These are phyloP conservation scores for Speleostelium caveatum DNA, from an alignment of 78 protist genomes.

Conservation along the genomic window DNA sequence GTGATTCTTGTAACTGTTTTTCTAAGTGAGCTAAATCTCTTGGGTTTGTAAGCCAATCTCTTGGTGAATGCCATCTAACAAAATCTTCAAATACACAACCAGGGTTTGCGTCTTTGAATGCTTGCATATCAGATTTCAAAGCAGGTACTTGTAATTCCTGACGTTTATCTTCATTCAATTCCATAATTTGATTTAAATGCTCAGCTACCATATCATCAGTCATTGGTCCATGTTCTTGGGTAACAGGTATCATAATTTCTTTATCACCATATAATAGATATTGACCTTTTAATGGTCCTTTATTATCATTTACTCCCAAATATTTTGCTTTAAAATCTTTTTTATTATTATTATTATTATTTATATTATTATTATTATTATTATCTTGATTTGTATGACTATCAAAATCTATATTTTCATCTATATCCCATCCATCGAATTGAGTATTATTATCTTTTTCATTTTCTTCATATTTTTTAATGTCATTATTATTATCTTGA, in stretches of 20 bases:
- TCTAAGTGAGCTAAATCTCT: background rate
- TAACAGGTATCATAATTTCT: conserved; percentile 48
- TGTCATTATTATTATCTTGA: background rate
- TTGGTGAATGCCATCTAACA: conserved; percentile 63
- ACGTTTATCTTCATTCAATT: conserved; percentile 13
- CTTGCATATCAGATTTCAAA: conserved; percentile 67
- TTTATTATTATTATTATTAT: background rate
- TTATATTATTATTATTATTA: background rate
- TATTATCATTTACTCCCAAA: too few species aligned
- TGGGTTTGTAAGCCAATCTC: conserved; percentile 52
- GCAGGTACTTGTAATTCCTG: conserved; percentile 47
- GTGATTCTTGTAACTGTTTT: background rate
- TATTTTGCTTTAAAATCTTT: too few species aligned
- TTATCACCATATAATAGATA: conserved; percentile 56
- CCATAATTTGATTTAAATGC: conserved; percentile 32
- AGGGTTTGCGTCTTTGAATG: conserved; percentile 44
- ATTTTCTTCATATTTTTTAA: background rate
- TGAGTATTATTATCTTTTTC: background rate
- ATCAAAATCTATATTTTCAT: background rate
- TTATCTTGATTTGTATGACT: background rate
- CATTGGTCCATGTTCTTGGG: conserved; percentile 78
- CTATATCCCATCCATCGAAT: conserved; percentile 12
- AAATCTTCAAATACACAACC: conserved; percentile 78
- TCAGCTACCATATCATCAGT: conserved; percentile 66
- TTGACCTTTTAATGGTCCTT: conserved; percentile 20